A percentile compares a stretch with the other conserved stretches of the same genome.
Conservation (phyloP, 192 early-diverging fungal genomes). For the Spizellomyces sp. region DNA sequence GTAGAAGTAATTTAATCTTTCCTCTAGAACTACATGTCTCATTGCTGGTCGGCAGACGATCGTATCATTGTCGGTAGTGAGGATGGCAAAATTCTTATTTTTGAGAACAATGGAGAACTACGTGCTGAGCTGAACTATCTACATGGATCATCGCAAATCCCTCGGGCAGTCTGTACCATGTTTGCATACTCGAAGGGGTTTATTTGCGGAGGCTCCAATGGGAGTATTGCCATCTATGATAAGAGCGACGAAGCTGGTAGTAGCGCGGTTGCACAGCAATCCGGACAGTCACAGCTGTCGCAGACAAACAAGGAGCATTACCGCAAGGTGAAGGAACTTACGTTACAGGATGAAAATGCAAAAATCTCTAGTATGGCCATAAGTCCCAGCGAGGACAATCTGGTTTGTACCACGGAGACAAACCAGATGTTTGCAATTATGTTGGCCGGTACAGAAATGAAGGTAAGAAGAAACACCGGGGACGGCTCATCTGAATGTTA, state of each 20-base stretch:
- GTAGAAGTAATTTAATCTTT: conserved; percentile 3
- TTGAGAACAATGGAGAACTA: conserved; percentile 59
- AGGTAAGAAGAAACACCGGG: conserved; percentile 23
- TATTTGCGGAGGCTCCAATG: conserved; percentile 42
- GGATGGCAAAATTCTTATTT: conserved; percentile 53
- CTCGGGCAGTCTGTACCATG: conserved; percentile 35
- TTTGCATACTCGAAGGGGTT: conserved; percentile 49
- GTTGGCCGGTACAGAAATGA: conserved; percentile 43
- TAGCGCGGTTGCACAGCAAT: conserved; percentile 13
- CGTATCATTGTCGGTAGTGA: conserved; percentile 52
- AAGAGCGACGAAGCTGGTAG: conserved; percentile 28
- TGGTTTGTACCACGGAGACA: conserved; percentile 47
- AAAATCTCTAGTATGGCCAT: conserved; percentile 51
- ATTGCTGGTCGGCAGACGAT: conserved; percentile 55
- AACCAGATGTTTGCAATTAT: conserved; percentile 45
- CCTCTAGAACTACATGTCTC: conserved; percentile 48
- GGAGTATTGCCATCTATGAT: conserved; percentile 48
- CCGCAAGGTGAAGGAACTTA: conserved; percentile 47
- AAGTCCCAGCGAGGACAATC: conserved; percentile 51
- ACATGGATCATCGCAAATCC: conserved; percentile 6
- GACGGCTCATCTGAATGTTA: neutral
- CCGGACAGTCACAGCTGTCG: conserved; percentile 11
- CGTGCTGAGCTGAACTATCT: conserved; percentile 38
- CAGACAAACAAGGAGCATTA: conserved; percentile 41
- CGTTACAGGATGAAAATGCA: conserved; percentile 38